Evolutionary conservation across 2,329 filamentous ascomycete genomes (phyloP), one percentile per base, ranked within the genome.

Genomic region (Acrodontium crateriforme): DNA sequence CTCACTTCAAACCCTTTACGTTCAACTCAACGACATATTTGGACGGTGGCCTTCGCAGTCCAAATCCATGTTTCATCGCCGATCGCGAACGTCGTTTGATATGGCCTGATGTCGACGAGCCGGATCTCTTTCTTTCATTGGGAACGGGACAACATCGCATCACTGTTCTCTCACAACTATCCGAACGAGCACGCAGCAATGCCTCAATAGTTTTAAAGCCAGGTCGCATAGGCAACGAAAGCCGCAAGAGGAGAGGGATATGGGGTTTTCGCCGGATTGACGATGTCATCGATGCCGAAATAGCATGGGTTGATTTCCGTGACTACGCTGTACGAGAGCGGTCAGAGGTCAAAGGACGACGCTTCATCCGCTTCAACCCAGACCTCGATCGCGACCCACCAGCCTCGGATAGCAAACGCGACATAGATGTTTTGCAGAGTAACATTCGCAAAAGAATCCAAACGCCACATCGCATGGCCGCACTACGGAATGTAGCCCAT

Each of bases 1-100:
- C 50, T 1, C 63, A 59, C 35, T 69, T 69, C 46, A 62, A 63
- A 35, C 58, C 62, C 5, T 67, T 66, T 47, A 48, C 55, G n/a
- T 40, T 39, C 24, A 61, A 69, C 29, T 50, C 54, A 4, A 52
- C 54, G 3, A 60, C 62, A 0, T 71, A 67, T 34, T 46, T 62
- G 1, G 65, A 69, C 31, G 64, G 63, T 3, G 62, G 56, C 2
- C 45, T 67, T 1, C 56, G 58, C 8, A 58, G 62, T 44, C 62
- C 63, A 34, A 69, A 69, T 23, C 66, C 65, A 2, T 56, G 65
- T 13, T 46, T 50, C 5, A 53, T 69, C 34, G 65, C 67, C 3
- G 59, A 68, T 27, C 46, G 55, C 25, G 65, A 67, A 24, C 36
- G 47, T 14, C 42, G 38, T 11, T 39, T 53, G 3, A 46, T 54